These are phyloP conservation scores for Chrysosporium keratinophilum DNA, from an alignment of 2,329 filamentous ascomycete genomes.

Conservation along the genomic window DNA sequence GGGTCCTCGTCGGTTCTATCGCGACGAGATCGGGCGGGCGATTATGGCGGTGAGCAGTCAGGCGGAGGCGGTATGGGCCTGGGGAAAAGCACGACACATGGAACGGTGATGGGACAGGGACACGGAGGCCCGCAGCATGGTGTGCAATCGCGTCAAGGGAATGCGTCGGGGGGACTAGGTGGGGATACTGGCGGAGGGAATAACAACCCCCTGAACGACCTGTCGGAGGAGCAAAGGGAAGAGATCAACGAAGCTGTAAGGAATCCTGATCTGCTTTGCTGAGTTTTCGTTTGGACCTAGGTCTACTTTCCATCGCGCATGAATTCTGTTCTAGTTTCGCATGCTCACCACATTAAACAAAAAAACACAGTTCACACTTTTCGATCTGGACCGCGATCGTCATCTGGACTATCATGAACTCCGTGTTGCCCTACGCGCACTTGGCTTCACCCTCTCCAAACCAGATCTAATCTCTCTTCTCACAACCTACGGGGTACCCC, in stretches of 20 bases:
- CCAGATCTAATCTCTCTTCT: constrained; percentile 72
- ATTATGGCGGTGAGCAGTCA: constrained; percentile 10
- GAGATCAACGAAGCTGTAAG: constrained; percentile 89
- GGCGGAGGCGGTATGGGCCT: constrained; percentile 12
- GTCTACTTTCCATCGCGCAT: not conserved
- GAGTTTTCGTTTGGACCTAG: not conserved
- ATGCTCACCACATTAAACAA: not conserved
- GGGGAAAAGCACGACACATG: constrained; percentile 23
- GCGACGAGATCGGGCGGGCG: constrained; percentile 22
- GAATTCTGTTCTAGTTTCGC: not conserved
- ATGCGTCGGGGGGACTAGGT: constrained; percentile 22
- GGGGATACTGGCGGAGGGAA: constrained; percentile 33
- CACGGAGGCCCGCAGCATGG: constrained; percentile 31
- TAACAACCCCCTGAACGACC: constrained; percentile 42
- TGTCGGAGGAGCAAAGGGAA: constrained; percentile 82
- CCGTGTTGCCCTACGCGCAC: constrained; percentile 87
- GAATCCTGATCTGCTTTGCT: constrained; percentile 17
- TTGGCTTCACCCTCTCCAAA: constrained; percentile 87
- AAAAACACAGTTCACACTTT: constrained; percentile 65
- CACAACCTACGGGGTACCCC: constrained; percentile 63
- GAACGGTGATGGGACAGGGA: constrained; percentile 6
- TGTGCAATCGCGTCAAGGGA: constrained; percentile 33
- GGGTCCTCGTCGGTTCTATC: constrained; percentile 34
- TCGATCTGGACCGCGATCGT: constrained; percentile 91
- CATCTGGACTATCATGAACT: constrained; percentile 97